phyloP scores from a whole-genome alignment of 805 yeast genomes.

The Candida nitratophila region DNA sequence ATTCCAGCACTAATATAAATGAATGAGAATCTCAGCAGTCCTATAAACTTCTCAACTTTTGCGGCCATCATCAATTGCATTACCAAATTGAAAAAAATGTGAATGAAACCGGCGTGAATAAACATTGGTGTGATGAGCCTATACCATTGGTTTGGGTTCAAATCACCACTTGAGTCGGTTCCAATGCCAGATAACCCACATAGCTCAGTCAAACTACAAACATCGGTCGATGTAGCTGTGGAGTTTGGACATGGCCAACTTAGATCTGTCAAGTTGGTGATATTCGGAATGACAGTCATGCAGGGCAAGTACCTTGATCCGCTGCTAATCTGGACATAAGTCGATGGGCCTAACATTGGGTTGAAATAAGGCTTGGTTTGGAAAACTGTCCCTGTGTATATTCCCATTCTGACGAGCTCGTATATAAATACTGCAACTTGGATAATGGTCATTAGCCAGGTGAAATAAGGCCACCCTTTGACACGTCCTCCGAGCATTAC shows the following conservation, averaged over 20 bases:
- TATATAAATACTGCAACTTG: conserved; percentile 54
- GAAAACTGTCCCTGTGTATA: conserved; percentile 54
- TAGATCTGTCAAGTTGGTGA: conserved; percentile 40
- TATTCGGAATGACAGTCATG: conserved; percentile 44
- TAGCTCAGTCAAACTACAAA: conserved; percentile 48
- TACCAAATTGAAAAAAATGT: conserved; percentile 55
- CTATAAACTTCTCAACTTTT: conserved; percentile 50
- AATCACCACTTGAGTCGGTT: conserved; percentile 21
- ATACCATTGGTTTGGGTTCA: conserved; percentile 59
- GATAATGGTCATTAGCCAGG: conserved; percentile 30
- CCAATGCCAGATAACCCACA: conserved; percentile 54
- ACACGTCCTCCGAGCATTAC: conserved; percentile 11
- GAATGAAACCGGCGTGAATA: conserved; percentile 68
- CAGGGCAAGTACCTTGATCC: conserved; percentile 71
- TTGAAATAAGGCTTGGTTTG: conserved; percentile 67
- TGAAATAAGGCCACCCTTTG: conserved; percentile 22
- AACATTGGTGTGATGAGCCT: conserved; percentile 63
- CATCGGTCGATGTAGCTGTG: conserved; percentile 45
- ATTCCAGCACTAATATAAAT: conserved; percentile 59
- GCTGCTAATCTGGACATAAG: conserved; percentile 56
- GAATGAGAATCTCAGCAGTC: conserved; percentile 43
- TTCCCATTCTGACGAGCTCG: conserved; percentile 51
- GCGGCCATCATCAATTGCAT: conserved; percentile 58
- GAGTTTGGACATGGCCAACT: conserved; percentile 66
- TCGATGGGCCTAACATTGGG: conserved; percentile 75